Conservation (phyloP, 2,329 filamentous ascomycete species). For the Acrocalymma vagum region DNA sequence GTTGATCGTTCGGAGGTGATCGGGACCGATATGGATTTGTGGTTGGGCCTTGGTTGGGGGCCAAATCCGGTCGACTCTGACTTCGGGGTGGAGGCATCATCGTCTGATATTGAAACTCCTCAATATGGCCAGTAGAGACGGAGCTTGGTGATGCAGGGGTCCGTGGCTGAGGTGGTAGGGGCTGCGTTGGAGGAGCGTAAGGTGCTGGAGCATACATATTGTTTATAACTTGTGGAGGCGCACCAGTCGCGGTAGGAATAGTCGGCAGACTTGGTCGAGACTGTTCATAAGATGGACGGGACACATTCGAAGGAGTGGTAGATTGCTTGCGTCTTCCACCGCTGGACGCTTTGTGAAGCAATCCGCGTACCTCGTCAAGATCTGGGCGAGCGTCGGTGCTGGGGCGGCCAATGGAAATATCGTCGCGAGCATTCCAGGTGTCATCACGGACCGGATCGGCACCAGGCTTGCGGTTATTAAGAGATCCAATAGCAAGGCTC, state of each 20-base stretch:
- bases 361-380: conserved; percentile 55
- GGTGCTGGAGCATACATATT: conserved; percentile 38
- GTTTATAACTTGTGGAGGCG: conserved; percentile 19
- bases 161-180: conserved; percentile 24
- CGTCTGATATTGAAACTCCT: conserved; percentile 43
- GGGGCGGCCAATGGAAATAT: conserved; percentile 47
- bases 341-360: conserved; percentile 55
- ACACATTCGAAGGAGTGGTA: conserved; percentile 28
- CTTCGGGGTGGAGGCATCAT: conserved; percentile 40
- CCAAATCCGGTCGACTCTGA: conserved; percentile 26
- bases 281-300: conserved; percentile 23
- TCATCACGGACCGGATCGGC: conserved; percentile 55
- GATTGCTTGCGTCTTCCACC: conserved; percentile 52
- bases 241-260: conserved; percentile 19
- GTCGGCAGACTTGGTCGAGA: conserved; percentile 32
- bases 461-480: conserved; percentile 55
- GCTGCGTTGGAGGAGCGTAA: conserved; percentile 14
- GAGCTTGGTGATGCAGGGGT: conserved; percentile 40
- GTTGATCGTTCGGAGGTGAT: no score
- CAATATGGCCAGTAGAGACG: conserved; percentile 39
- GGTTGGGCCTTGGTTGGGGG: no score
- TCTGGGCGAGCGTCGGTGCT: conserved; percentile 53
- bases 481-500: conserved; percentile 51
- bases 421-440: conserved; percentile 53
- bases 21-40: no score